Evolutionary conservation across 192 early-diverging fungal genomes (phyloP).

Genomic region (Spizellomyces sp.): DNA sequence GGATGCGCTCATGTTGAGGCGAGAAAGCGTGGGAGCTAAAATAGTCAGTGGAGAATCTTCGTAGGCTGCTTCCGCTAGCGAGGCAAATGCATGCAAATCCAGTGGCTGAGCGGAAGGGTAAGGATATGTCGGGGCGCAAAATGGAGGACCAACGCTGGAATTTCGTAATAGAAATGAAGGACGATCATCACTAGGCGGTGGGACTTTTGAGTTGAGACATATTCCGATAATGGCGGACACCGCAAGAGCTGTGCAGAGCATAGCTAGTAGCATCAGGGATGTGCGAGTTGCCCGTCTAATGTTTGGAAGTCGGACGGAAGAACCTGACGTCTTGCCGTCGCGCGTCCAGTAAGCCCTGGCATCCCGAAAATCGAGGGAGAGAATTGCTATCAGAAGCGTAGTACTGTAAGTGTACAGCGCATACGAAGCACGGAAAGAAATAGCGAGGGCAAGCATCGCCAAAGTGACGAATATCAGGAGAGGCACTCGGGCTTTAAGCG

Average conservation of each 20-base stretch:
- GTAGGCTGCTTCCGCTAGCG: neutral
- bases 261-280: neutral
- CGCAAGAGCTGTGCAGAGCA: neutral
- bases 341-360: neutral
- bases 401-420: constrained; percentile 1
- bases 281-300: neutral
- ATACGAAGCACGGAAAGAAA: neutral
- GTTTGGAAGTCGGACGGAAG: neutral
- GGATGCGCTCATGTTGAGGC: neutral
- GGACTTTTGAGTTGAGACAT: neutral
- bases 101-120: neutral
- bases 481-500: neutral
- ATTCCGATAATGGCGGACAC: neutral
- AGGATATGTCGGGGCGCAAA: constrained; percentile 3
- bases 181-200: neutral
- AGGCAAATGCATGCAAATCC: neutral
- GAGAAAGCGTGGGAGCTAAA: neutral
- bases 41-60: neutral
- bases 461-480: neutral
- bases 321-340: neutral
- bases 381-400: neutral
- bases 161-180: neutral
- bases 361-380: constrained; percentile 1
- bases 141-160: neutral
- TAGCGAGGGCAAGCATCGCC: neutral